Conservation (phyloP, 73 alveolate genomes). For the Paramecium sexaurelia region DNA sequence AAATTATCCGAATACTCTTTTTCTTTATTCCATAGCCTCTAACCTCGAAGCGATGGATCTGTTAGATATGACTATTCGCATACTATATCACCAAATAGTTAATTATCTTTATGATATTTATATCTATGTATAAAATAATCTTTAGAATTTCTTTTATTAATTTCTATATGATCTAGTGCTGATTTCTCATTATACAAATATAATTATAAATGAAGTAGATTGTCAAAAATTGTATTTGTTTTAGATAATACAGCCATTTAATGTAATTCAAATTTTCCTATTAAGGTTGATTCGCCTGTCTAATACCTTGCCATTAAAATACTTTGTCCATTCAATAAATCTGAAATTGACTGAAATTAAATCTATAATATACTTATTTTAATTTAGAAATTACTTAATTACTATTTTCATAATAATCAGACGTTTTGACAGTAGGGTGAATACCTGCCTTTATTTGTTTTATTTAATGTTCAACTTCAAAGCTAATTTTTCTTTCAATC, state of each 20-base stretch:
- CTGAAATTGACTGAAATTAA: neutral
- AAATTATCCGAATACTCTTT: neutral
- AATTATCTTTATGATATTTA: neutral
- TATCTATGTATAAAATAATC: neutral
- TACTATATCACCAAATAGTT: neutral
- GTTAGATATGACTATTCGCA: neutral
- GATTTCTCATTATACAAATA: conserved; percentile 3
- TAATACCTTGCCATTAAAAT: conserved; percentile 28
- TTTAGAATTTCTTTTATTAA: neutral
- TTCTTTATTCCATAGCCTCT: conserved; percentile 5
- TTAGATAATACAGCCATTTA: neutral
- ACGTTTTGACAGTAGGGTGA: neutral
- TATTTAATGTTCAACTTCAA: neutral
- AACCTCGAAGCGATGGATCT: conserved; percentile 32
- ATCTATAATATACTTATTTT: neutral
- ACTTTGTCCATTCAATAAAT: neutral
- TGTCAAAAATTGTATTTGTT: conserved; percentile 1
- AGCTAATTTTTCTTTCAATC: neutral
- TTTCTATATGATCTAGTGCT: neutral
- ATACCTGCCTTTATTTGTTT: neutral
- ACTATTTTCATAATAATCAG: neutral
- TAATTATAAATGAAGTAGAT: conserved; percentile 33
- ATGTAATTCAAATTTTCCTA: neutral
- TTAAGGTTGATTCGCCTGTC: neutral
- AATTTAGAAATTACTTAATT: neutral